Base-by-base conservation (phyloP, 164 flowering plant genomes). In the Dillenia suffruticosa region DNA sequence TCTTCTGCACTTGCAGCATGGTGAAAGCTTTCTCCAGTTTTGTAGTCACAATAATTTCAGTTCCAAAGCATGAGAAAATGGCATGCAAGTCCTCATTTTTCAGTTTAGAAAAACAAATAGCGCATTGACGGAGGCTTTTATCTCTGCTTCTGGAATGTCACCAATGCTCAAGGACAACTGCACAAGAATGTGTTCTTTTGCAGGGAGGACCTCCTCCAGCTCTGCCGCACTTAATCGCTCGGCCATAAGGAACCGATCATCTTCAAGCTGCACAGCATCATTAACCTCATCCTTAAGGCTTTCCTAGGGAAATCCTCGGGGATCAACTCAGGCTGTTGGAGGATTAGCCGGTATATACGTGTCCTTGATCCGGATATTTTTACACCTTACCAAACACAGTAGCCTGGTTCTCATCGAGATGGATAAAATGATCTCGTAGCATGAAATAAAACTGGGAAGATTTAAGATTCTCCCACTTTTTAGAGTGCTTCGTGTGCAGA, bases 371-470 rank as follows among this genome's bases (percentile, higher is more conserved):
- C 98, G 61, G 11, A 26, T 54, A 16, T 12, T 51, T 12, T 54
- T 4, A 13, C 22, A 19, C 22, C 1, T 19, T 1, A 1, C 22
- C 22, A 19, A 2, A 58, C 61, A 43, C 4, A 17, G 10, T 97
- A 13, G 97, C 84, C 71, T 95, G 96, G 72, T 95, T 88, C 51
- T 85, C 97, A 69, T 91, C 96, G 32, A 95, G 97, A 72, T 89
- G 91, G 71, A 91, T 97, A 26, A 95, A 85, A 75, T 88, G 94
- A 67, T 88, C 92, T 16, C 96, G 94, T 71, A 95, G 62, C 43
- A 96, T 95, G 59, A 95, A 63, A 70, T 95, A 95, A 62, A 95
- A 95, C 99, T 94, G 93, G 49, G 99, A 95, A 63, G 99, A 97
- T 85, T 95, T 95, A 10, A 88, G 81, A 80, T 88, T 85, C 71